Percentiles rank a stretch among this genome's conserved stretches.
Conservation (phyloP, 108 stramenopile genomes). For the Cyclotella baltica region DNA sequence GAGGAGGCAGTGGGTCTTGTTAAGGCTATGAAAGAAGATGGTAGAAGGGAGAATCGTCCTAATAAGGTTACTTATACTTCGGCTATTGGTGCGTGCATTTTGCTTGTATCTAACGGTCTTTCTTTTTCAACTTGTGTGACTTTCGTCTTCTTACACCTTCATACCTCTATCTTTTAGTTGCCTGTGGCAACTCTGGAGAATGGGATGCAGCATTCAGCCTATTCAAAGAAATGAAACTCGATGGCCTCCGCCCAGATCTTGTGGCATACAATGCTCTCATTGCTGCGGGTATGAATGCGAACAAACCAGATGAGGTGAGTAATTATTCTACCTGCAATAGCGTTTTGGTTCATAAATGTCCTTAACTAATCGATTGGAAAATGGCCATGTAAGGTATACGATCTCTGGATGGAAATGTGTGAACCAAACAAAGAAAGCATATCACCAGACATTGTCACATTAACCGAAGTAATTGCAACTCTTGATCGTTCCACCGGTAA, state of each 20-base stretch:
- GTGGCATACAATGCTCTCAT: slow-evolving; percentile 86
- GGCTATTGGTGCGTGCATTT: slow-evolving; percentile 55
- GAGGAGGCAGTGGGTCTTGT: slow-evolving; percentile 78
- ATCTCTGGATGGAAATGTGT: slow-evolving; percentile 80
- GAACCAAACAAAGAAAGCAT: slow-evolving; percentile 33
- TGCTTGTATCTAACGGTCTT: slow-evolving; percentile 23
- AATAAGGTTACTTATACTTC: slow-evolving; percentile 79
- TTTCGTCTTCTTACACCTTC: too few relatives aligned
- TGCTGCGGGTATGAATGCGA: slow-evolving; percentile 69
- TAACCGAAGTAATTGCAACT: slow-evolving; percentile 78
- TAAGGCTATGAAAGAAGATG: slow-evolving; percentile 64
- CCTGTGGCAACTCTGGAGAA: slow-evolving; percentile 71
- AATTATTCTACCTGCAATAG: too few relatives aligned
- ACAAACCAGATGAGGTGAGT: slow-evolving; percentile 51
- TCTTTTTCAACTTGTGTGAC: not conserved
- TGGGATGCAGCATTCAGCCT: slow-evolving; percentile 66
- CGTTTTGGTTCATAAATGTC: too few relatives aligned
- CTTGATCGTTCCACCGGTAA: slow-evolving; percentile 53
- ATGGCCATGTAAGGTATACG: slow-evolving; percentile 38
- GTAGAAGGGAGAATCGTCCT: slow-evolving; percentile 58
- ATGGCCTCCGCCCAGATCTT: slow-evolving; percentile 68
- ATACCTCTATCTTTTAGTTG: slow-evolving; percentile 36
- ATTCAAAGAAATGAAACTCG: slow-evolving; percentile 73
- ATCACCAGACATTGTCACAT: slow-evolving; percentile 83
- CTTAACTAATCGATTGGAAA: too few relatives aligned